Evolutionary conservation across 2,329 filamentous ascomycete genomes (phyloP).

Genomic region (Exophiala bonariae): DNA sequence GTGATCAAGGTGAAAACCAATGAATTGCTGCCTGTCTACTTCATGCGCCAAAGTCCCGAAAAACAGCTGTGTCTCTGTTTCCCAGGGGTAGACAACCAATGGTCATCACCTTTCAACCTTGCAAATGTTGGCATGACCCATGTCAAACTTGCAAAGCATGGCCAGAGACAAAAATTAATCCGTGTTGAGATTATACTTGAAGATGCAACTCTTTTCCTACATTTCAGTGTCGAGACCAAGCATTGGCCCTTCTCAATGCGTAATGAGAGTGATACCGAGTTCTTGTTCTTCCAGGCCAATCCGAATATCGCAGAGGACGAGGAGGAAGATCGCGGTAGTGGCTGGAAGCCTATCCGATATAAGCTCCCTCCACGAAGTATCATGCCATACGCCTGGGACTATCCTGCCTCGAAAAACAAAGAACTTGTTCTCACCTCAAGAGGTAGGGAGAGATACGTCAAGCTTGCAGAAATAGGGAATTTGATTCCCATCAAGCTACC

Average conservation of each 20-base stretch:
- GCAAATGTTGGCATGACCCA: slow-evolving; percentile 90
- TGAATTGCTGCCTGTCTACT: slow-evolving; percentile 83
- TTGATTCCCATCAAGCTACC: slow-evolving; percentile 90
- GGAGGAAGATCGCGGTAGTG: slow-evolving; percentile 68
- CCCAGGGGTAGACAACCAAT: slow-evolving; percentile 91
- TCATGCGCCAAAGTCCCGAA: slow-evolving; percentile 75
- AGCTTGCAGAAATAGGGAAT: slow-evolving; percentile 94
- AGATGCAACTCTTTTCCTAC: slow-evolving; percentile 87
- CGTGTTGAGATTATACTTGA: slow-evolving; percentile 90
- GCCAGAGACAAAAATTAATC: slow-evolving; percentile 84
- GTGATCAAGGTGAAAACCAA: slow-evolving; percentile 75
- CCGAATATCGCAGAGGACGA: slow-evolving; percentile 92
- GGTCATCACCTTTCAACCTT: slow-evolving; percentile 97
- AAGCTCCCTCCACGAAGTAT: slow-evolving; percentile 90
- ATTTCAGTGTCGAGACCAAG: slow-evolving; percentile 85
- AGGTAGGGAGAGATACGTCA: slow-evolving; percentile 84
- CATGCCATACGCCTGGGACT: slow-evolving; percentile 99
- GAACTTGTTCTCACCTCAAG: slow-evolving; percentile 81
- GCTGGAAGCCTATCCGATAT: slow-evolving; percentile 91
- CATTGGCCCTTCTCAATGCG: slow-evolving; percentile 99
- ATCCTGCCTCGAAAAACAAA: slow-evolving; percentile 94
- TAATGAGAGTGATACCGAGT: slow-evolving; percentile 95
- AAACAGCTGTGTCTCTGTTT: slow-evolving; percentile 94
- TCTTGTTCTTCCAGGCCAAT: slow-evolving; percentile 93
- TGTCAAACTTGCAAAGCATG: slow-evolving; percentile 87